Base-by-base conservation (phyloP, 441 rosid genomes). In the Adansonia rubrostipa region DNA sequence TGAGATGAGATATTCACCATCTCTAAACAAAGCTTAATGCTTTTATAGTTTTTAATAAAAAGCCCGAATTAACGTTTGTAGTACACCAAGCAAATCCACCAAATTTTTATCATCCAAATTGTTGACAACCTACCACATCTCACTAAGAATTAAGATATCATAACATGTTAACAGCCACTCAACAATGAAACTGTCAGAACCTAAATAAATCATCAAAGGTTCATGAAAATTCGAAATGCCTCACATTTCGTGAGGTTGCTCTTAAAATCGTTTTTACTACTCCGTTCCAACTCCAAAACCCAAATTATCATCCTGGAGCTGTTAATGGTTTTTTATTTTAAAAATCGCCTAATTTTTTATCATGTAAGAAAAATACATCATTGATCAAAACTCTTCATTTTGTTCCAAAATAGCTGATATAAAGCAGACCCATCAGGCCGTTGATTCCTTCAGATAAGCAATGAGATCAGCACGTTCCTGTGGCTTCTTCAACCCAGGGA, bases 401-500 rank as follows among this genome's bases (percentile, higher is more conserved):
- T 42, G 33, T 63, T 9, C 14, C 62, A 78, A 75, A 82, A 57
- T 75, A 56, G 70, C 53, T 45, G 42, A 42, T 13, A 17, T 22
- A 24, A 61, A 15, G 64, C 64, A 53, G 71, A 79, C 9, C 4
- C 66, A 10, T 81, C 74, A 87, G 9, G 90, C 89, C 45, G 92
- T 86, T 28, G 89, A 77, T 80, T 83, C 85, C 83, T 89, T 89
- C 81, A 89, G 82, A 73, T 86, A 88, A 9, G 92, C 89, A 0
- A 89, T 89, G 73, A 88, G 92, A 63, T 89, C 86, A 0, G 88
- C 89, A 57, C 91, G 90, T 0, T 89, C 91, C 80, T 88, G 89
- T 20, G 92, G 91, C 84, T 88, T 89, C 82, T 89, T 89, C 80
- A 87, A 63, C 76, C 92, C 89, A n/a, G 91, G 91, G 53, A 89